Evolutionary conservation across 371 early-diverging fungal species (phyloP).

Genomic region (Mortierella polycephala): DNA sequence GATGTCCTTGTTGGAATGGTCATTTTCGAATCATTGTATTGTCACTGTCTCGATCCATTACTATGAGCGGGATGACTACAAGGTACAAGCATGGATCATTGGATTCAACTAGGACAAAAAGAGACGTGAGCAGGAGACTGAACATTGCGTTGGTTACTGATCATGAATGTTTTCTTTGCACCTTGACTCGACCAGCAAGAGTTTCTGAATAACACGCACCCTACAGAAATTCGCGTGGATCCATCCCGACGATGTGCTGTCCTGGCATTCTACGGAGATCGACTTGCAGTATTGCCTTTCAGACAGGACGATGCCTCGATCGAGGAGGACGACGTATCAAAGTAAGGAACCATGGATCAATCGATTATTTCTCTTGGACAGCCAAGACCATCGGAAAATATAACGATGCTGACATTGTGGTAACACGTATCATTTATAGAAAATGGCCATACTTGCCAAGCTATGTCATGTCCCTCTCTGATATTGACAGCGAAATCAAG

Average conservation of each 20-base stretch:
- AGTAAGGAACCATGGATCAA: conserved; percentile 44
- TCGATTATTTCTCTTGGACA: too few relatives aligned
- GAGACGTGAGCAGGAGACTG: not conserved
- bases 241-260: conserved; percentile 89
- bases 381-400: not conserved
- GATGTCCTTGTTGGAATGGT: conserved; percentile 94
- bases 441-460: conserved; percentile 80
- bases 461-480: conserved; percentile 81
- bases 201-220: conserved; percentile 72
- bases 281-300: conserved; percentile 93
- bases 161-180: not conserved
- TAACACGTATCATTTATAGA: conserved; percentile 41
- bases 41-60: conserved; percentile 96
- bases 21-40: conserved; percentile 76
- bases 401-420: not conserved
- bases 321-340: conserved; percentile 59
- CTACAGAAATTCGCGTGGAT: conserved; percentile 77
- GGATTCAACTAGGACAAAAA: not conserved
- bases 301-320: conserved; percentile 71
- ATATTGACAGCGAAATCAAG: conserved; percentile 75
- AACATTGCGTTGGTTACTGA: not conserved
- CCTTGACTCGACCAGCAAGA: conserved; percentile 59
- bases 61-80: conserved; percentile 93
- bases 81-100: conserved; percentile 58
- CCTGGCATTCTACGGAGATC: conserved; percentile 85